A percentile compares a stretch with the other conserved stretches of the same genome.
Evolutionary conservation across 2,329 filamentous ascomycete species (phyloP).

Genomic region (Fusarium tuaranense): DNA sequence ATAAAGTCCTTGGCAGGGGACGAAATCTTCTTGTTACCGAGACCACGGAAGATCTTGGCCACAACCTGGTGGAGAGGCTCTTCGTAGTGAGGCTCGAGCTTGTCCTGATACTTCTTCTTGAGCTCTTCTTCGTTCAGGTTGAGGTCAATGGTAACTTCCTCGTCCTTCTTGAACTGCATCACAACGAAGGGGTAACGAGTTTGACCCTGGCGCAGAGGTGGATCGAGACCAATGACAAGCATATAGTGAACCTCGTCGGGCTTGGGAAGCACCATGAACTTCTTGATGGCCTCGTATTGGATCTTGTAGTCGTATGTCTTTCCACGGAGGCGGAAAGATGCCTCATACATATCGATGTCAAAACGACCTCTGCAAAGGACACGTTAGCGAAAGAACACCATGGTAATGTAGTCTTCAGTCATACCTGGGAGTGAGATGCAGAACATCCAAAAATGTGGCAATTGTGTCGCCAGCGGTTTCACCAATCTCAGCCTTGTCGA

Average conservation of each 20-base stretch:
- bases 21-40: slow-evolving; percentile 95
- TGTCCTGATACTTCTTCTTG: slow-evolving; percentile 87
- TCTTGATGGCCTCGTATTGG: slow-evolving; percentile 97
- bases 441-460: slow-evolving; percentile 94
- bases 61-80: slow-evolving; percentile 93
- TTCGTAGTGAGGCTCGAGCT: slow-evolving; percentile 90
- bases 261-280: slow-evolving; percentile 98
- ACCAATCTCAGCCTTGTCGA: slow-evolving; percentile 98
- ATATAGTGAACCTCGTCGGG: slow-evolving; percentile 98
- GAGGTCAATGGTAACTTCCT: slow-evolving; percentile 95
- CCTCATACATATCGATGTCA: slow-evolving; percentile 99
- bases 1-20: slow-evolving; percentile 94
- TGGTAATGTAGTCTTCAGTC: slow-evolving; percentile 10
- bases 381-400: slow-evolving; percentile 6
- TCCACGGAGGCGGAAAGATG: slow-evolving; percentile 93
- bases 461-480: slow-evolving; percentile 99
- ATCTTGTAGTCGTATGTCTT: slow-evolving; percentile 99
- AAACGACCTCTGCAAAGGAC: slow-evolving; percentile 83
- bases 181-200: slow-evolving; percentile 98
- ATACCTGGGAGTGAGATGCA: slow-evolving; percentile 94
- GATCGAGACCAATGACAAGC: slow-evolving; percentile 93
- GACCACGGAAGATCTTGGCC: slow-evolving; percentile 92
- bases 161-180: slow-evolving; percentile 98
- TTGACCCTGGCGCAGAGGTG: slow-evolving; percentile 94
- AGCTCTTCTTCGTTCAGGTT: slow-evolving; percentile 95